Base-by-base conservation (phyloP, 208 protist genomes). In the Endotrypanum monterogeii region DNA sequence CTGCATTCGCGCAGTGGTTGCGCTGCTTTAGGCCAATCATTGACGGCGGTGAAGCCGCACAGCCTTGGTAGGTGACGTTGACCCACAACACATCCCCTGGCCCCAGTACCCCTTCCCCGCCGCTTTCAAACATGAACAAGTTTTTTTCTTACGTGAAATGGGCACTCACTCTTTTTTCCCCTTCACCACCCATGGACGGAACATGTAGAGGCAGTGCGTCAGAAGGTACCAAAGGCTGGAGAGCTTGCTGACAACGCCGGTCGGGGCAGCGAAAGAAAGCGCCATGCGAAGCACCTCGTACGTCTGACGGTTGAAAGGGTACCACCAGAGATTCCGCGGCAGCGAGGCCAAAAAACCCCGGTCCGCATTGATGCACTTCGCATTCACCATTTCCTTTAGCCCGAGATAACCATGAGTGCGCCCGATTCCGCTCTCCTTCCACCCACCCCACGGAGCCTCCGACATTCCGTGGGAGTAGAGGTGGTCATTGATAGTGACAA, bases 381-480 rank as follows among this genome's bases (percentile, higher is more conserved):
- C 89, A 73, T 96, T 92, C 75, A 81, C 86, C 92, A 94, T 96
- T 72, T 96, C 92, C 71, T 80, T 84, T 51, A 94, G 78, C 2
- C 89, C 92, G 20, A 93, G 68, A 61, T 79, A 82, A 71, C 93
- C 93, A 71, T 91, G 91, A 12, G 96, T 96, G 60, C 89, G 85
- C 37, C 94, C 95, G 48, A 96, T 80, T 5, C 95, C 95, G 67
- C 82, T 92, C 44, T 91, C 82, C 78, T 98, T 98, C 83, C 84
- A 92, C 37, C 94, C 95, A 54, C 95, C 95, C 87, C 94, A 98
- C 54, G 95, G 95, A 16, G 86, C 69, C 74, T 89, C 83, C 12
- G 88, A 62, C 88, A 94, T 92, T 37, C 83, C 84, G 71, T 88
- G 85, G 12, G 86, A 73, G 71, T 86, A 87, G 48, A 94, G 74